phyloP scores from a whole-genome alignment of 345 rosid species.

The Lepidium aucheri region DNA sequence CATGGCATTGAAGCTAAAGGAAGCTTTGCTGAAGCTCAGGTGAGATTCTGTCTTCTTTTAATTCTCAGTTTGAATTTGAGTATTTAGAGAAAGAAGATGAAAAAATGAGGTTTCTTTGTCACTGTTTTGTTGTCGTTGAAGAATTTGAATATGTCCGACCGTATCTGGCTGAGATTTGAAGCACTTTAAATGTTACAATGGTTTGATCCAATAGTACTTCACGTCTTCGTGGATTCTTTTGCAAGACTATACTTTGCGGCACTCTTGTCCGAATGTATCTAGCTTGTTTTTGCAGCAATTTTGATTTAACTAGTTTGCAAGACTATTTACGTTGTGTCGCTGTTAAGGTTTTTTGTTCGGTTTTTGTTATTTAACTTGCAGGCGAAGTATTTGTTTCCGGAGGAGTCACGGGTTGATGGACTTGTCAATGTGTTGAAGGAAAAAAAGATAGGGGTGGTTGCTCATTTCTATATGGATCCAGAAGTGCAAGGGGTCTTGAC shows the following conservation, averaged over 20 bases:
- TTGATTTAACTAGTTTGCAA: neutral
- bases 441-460: conserved; percentile 86
- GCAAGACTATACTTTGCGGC: neutral
- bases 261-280: neutral
- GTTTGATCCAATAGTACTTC: neutral
- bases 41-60: neutral
- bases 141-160: neutral
- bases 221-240: neutral
- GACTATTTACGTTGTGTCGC: neutral
- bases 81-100: neutral
- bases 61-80: neutral
- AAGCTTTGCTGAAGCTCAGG: conserved; percentile 94
- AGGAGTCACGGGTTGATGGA: conserved; percentile 54
- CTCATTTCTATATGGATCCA: conserved; percentile 98
- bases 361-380: conserved; percentile 22
- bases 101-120: neutral
- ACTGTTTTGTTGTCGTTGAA: neutral
- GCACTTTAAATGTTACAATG: neutral
- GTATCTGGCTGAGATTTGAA: neutral
- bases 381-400: conserved; percentile 77
- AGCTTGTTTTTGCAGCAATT: neutral
- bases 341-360: neutral
- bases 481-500: conserved; percentile 97
- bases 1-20: conserved; percentile 71
- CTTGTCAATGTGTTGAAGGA: conserved; percentile 66